Conservation (phyloP, 2,329 filamentous ascomycete genomes). For the Venturia aucupariae region DNA sequence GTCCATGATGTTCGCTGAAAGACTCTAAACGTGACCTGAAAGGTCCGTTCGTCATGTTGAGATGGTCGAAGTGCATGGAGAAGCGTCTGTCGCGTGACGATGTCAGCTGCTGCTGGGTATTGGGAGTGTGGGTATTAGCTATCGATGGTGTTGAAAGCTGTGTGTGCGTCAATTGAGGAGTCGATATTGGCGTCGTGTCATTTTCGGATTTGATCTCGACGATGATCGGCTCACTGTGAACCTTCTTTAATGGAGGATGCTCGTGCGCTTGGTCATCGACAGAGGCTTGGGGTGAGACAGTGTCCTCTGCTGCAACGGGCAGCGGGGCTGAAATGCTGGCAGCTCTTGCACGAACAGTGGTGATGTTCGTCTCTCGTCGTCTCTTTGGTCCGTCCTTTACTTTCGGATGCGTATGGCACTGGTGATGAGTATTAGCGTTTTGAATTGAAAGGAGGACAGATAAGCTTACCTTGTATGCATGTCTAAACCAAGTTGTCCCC, state of each 20-base stretch:
- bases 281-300: not conserved
- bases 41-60: not conserved
- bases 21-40: slow-evolving; percentile 7
- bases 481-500: slow-evolving; percentile 84
- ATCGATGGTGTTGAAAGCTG: slow-evolving; percentile 10
- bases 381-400: slow-evolving; percentile 35
- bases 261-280: not conserved
- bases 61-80: slow-evolving; percentile 4
- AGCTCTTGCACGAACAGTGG: slow-evolving; percentile 5
- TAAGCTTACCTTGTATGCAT: slow-evolving; percentile 70
- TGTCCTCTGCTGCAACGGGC: not conserved
- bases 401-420: slow-evolving; percentile 36
- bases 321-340: not conserved
- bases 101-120: not conserved
- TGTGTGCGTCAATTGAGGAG: slow-evolving; percentile 11
- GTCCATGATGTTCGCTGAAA: slow-evolving; percentile 4
- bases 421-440: not conserved
- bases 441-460: not conserved
- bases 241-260: not conserved
- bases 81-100: not conserved
- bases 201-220: slow-evolving; percentile 9
- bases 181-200: slow-evolving; percentile 10
- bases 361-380: slow-evolving; percentile 28
- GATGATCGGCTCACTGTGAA: slow-evolving; percentile 5
- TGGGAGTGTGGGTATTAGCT: slow-evolving; percentile 5